These are phyloP conservation scores for Podochytrium sp. DNA, from an alignment of 192 early-diverging fungal species.

Conservation along the genomic window DNA sequence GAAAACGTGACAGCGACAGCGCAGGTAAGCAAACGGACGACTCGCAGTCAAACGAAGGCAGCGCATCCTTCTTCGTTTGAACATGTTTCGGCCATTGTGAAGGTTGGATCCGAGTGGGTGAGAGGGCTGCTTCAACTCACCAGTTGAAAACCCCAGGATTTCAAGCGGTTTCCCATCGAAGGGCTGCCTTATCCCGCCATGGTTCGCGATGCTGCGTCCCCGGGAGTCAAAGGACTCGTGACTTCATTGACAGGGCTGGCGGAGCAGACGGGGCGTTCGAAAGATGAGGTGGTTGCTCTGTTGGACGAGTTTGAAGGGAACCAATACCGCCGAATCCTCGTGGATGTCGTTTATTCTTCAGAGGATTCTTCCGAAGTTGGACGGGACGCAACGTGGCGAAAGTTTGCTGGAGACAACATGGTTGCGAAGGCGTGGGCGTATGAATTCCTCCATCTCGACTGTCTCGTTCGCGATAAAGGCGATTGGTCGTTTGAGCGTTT, in stretches of 20 bases:
- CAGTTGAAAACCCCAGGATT: not conserved
- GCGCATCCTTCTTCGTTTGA: not conserved
- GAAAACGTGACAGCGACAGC: not conserved
- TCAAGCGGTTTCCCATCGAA: not conserved
- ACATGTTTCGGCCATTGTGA: not conserved
- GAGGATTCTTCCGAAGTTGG: not conserved
- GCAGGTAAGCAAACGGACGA: not conserved
- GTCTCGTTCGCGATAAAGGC: not conserved
- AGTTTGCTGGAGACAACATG: not conserved
- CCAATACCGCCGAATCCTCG: conserved; percentile 19
- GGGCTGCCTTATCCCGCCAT: conserved; percentile 16
- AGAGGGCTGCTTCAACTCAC: no score
- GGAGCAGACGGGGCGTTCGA: not conserved
- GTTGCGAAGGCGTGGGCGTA: conserved; percentile 9
- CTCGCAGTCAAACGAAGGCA: not conserved
- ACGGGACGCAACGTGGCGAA: not conserved
- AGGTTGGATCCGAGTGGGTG: not conserved
- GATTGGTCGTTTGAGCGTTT: conserved; percentile 15
- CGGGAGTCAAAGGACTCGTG: conserved; percentile 8
- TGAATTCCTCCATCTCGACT: conserved; percentile 2
- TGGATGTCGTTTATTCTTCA: no score
- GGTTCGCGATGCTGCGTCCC: not conserved
- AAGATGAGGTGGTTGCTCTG: not conserved
- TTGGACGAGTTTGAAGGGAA: conserved; percentile 28
- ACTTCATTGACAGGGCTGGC: not conserved